Conservation (phyloP, 345 rosid species). For the Garcia nutans region DNA sequence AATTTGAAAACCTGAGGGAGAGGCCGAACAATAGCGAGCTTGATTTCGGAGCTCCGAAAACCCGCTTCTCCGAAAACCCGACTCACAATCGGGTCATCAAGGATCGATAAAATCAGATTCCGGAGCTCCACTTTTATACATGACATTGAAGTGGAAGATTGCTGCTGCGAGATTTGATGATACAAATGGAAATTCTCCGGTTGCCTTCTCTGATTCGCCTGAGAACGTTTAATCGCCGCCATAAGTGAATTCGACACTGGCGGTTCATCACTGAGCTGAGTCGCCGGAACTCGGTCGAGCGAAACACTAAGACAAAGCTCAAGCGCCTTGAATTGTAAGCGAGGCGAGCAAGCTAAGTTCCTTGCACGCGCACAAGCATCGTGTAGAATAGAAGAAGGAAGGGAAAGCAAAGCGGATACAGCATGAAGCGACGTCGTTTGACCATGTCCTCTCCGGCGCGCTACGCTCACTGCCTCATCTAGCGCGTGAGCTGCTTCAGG, state of each 20-base stretch:
- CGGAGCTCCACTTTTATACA: conserved; percentile 70
- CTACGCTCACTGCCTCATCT: conserved; percentile 75
- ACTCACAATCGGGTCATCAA: conserved; percentile 91
- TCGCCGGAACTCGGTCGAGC: conserved; percentile 76
- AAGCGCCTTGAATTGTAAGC: conserved; percentile 79
- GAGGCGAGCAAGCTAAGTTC: conserved; percentile 62
- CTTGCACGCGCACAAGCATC: conserved; percentile 78
- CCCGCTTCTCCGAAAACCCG: conserved; percentile 91
- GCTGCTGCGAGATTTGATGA: conserved; percentile 55
- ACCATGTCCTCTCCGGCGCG: conserved; percentile 63
- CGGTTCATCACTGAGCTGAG: conserved; percentile 54
- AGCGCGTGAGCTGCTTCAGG: conserved; percentile 72
- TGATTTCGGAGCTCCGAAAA: conserved; percentile 81
- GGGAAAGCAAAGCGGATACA: conserved; percentile 70
- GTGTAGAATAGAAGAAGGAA: conserved; percentile 64
- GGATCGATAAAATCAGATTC: conserved; percentile 68
- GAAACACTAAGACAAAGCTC: conserved; percentile 85
- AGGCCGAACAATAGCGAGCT: conserved; percentile 77
- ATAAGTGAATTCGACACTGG: conserved; percentile 87
- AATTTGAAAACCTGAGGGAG: conserved; percentile 58
- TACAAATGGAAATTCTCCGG: conserved; percentile 78
- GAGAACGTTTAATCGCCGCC: conserved; percentile 94
- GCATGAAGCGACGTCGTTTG: conserved; percentile 94
- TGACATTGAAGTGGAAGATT: conserved; percentile 42
- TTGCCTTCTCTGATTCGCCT: conserved; percentile 81